These are phyloP conservation scores for Chloropicon primus DNA, from an alignment of 139 green algal species.

Conservation along the genomic window DNA sequence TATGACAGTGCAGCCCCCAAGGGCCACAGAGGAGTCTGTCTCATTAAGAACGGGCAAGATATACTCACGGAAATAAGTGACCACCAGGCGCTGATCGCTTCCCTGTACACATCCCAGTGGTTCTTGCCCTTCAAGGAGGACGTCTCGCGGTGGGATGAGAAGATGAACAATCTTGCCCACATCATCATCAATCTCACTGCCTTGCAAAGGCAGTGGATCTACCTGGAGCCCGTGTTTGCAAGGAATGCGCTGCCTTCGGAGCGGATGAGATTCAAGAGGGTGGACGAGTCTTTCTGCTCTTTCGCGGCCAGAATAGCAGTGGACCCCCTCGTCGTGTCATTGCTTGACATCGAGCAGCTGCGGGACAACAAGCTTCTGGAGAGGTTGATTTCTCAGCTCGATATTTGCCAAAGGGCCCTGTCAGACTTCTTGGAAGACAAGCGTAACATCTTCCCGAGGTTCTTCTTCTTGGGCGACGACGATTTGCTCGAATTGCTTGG, in stretches of 20 bases:
- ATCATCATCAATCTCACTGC: not conserved
- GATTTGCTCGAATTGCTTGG: slow-evolving; percentile 75
- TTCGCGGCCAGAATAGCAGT: slow-evolving; percentile 30
- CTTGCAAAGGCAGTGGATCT: slow-evolving; percentile 64
- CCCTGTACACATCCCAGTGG: not conserved
- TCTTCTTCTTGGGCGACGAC: slow-evolving; percentile 81
- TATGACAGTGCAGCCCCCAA: slow-evolving; percentile 7
- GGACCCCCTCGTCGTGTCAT: slow-evolving; percentile 22
- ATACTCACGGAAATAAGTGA: slow-evolving; percentile 61
- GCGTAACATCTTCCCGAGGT: slow-evolving; percentile 44
- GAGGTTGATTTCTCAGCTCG: slow-evolving; percentile 57
- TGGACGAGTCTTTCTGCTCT: slow-evolving; percentile 57
- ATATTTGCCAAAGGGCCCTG: slow-evolving; percentile 63
- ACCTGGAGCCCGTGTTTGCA: slow-evolving; percentile 70
- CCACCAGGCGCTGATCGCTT: slow-evolving; percentile 18
- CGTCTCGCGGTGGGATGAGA: not conserved
- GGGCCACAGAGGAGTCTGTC: slow-evolving; percentile 13
- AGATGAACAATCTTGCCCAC: not conserved
- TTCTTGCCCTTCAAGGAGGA: not conserved
- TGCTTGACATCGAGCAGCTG: slow-evolving; percentile 21
- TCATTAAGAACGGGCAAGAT: slow-evolving; percentile 74
- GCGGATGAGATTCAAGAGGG: slow-evolving; percentile 48
- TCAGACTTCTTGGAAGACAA: slow-evolving; percentile 68
- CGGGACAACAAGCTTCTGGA: slow-evolving; percentile 1
- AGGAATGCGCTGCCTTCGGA: slow-evolving; percentile 56